Conservation (phyloP, 257 asterid species). For the Catharanthus roseus region DNA sequence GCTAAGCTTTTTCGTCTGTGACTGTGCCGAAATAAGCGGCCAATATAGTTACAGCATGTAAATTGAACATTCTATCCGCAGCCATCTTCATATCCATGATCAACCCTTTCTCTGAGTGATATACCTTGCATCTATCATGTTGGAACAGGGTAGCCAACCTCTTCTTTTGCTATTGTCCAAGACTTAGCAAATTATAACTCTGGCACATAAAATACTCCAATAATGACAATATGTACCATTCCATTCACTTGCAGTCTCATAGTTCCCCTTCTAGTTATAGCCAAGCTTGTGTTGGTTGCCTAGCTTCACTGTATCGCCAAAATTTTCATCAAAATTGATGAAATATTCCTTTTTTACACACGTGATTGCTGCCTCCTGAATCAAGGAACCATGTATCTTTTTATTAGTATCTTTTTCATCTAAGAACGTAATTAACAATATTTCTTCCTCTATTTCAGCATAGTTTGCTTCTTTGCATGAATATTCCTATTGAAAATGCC, state of each 20-base stretch:
- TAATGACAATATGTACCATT: background rate
- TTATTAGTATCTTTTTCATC: background rate
- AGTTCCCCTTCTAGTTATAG: background rate
- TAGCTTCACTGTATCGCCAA: background rate
- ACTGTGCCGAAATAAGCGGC: background rate
- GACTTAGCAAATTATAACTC: background rate
- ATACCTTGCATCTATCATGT: background rate
- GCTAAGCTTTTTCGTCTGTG: background rate
- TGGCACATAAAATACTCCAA: background rate
- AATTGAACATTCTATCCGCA: no score
- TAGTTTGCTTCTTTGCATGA: background rate
- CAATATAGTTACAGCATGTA: no score
- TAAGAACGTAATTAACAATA: background rate
- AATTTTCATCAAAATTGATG: no score
- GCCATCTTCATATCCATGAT: background rate
- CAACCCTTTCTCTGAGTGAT: background rate
- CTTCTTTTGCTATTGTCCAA: background rate
- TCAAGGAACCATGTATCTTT: background rate
- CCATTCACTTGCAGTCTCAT: background rate
- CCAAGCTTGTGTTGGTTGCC: background rate
- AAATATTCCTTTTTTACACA: background rate
- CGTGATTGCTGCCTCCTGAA: background rate
- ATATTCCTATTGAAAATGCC: background rate
- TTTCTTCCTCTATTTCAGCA: background rate
- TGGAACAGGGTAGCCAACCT: background rate